Evolutionary conservation across 2,329 filamentous ascomycete species (phyloP).

Genomic region (Aspergillus fischeri): DNA sequence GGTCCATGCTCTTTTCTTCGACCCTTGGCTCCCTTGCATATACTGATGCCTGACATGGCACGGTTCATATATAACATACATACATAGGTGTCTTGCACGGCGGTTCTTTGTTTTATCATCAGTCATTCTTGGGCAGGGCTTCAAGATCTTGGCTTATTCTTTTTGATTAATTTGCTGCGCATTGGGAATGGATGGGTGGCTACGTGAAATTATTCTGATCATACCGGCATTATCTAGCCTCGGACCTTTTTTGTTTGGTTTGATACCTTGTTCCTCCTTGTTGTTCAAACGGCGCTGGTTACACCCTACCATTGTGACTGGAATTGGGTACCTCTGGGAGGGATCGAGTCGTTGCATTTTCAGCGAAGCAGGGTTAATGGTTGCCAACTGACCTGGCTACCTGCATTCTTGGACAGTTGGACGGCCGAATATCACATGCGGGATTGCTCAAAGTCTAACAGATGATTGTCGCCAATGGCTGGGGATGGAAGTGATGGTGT

Average conservation of each 20-base stretch:
- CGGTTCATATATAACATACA: background rate
- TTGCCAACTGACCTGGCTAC: background rate
- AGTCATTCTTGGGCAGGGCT: background rate
- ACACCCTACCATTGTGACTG: slow-evolving; percentile 3
- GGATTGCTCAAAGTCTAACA: background rate
- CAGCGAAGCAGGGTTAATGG: slow-evolving; percentile 12
- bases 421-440: background rate
- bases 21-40: background rate
- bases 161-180: background rate
- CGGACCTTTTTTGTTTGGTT: background rate
- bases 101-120: slow-evolving; percentile 2
- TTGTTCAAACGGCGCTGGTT: slow-evolving; percentile 8
- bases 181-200: background rate
- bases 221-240: slow-evolving; percentile 1
- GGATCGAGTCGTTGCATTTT: slow-evolving; percentile 20
- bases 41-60: background rate
- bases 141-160: background rate
- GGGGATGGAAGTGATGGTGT: background rate
- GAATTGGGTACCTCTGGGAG: slow-evolving; percentile 10
- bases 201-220: background rate
- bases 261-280: slow-evolving; percentile 1
- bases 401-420: background rate
- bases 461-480: background rate
- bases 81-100: slow-evolving; percentile 3
- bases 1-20: background rate